These are phyloP conservation scores for Choiromyces venosus DNA, from an alignment of 495 filamentous ascomycete genomes.

Conservation along the genomic window DNA sequence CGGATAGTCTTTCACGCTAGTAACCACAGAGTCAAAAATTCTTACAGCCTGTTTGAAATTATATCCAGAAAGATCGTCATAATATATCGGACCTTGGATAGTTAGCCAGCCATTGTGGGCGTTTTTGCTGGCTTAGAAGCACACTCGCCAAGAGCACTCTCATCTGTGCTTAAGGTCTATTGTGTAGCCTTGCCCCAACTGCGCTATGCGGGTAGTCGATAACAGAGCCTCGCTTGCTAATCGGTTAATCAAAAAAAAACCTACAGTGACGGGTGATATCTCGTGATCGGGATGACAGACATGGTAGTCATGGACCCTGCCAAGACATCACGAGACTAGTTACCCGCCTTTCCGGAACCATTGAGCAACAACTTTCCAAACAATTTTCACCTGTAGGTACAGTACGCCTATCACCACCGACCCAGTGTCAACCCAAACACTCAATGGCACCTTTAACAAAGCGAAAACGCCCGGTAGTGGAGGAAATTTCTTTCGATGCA, in stretches of 20 bases:
- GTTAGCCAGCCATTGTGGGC: not conserved
- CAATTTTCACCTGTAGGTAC: not conserved
- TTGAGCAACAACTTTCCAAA: not conserved
- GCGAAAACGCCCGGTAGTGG: not conserved
- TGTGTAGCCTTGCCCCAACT: not conserved
- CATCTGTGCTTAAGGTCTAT: not conserved
- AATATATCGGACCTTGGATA: not conserved
- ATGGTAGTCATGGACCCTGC: not conserved
- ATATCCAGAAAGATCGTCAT: not conserved
- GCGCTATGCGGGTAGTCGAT: not conserved
- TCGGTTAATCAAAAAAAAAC: not conserved
- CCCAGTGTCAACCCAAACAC: not conserved
- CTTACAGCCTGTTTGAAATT: not conserved
- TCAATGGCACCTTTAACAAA: not conserved
- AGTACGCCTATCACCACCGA: not conserved
- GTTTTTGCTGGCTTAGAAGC: not conserved
- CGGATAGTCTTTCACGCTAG: not conserved
- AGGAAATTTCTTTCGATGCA: conserved; percentile 74
- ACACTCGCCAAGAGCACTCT: not conserved
- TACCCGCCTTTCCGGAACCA: not conserved
- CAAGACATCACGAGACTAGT: not conserved
- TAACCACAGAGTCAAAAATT: not conserved
- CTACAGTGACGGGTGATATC: not conserved
- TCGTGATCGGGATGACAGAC: too few relatives aligned
- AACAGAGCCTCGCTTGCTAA: not conserved